Percentiles rank a stretch among this genome's conserved stretches.
phyloP scores from a whole-genome alignment of 2,329 filamentous ascomycete genomes.

The Cercospora beticola region DNA sequence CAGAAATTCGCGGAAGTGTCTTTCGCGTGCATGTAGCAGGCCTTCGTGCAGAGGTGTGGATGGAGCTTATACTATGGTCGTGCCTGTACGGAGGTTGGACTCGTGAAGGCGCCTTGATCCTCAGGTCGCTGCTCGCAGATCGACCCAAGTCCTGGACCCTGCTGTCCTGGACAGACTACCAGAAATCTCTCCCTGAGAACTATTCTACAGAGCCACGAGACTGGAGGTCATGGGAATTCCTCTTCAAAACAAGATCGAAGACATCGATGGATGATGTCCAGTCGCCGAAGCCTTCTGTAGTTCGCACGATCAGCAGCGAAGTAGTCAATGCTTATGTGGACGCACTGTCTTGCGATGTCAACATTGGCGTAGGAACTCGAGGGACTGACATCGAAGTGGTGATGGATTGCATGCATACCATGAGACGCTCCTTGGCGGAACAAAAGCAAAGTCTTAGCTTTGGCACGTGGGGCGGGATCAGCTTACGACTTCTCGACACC shows the following conservation, averaged over 20 bases:
- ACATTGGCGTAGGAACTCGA: slow-evolving; percentile 45
- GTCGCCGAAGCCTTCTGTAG: slow-evolving; percentile 30
- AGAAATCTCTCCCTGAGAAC: slow-evolving; percentile 32
- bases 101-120: slow-evolving; percentile 43
- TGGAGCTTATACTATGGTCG: slow-evolving; percentile 54
- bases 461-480: slow-evolving; percentile 47
- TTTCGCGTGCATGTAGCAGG: slow-evolving; percentile 44
- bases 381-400: slow-evolving; percentile 40
- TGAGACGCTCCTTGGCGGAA: slow-evolving; percentile 22
- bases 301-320: slow-evolving; percentile 57
- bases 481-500: slow-evolving; percentile 54
- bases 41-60: slow-evolving; percentile 49
- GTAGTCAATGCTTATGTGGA: slow-evolving; percentile 57
- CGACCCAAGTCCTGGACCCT: slow-evolving; percentile 31
- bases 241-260: slow-evolving; percentile 32
- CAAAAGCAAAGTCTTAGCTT: slow-evolving; percentile 41
- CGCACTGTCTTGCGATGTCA: slow-evolving; percentile 49
- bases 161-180: slow-evolving; percentile 46
- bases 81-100: slow-evolving; percentile 52
- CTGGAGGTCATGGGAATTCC: slow-evolving; percentile 36
- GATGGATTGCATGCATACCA: slow-evolving; percentile 37
- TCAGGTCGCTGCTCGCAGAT: slow-evolving; percentile 28
- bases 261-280: slow-evolving; percentile 24
- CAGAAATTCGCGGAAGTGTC: slow-evolving; percentile 46
- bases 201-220: slow-evolving; percentile 25